These are phyloP conservation scores for Papiliotrema fonsecae DNA, from an alignment of 1,284 basidiomycete genomes.

Conservation along the genomic window DNA sequence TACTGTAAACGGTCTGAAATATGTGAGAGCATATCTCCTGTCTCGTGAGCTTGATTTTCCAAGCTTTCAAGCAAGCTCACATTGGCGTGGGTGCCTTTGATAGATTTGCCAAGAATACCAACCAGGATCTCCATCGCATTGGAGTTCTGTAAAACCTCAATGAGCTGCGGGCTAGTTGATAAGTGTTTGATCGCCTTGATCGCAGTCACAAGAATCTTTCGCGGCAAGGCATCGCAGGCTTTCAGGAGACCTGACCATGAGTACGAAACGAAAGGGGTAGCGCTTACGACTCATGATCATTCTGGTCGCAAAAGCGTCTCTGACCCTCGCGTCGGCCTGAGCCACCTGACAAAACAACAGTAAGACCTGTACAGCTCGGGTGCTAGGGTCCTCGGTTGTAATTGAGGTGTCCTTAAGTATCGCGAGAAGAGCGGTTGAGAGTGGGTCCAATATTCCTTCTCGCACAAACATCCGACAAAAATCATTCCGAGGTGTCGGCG, in stretches of 20 bases:
- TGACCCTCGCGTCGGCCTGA: slow-evolving; percentile 86
- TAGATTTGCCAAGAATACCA: slow-evolving; percentile 73
- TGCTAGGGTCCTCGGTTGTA: slow-evolving; percentile 65
- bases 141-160: slow-evolving; percentile 92
- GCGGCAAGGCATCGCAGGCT: slow-evolving; percentile 74
- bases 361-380: slow-evolving; percentile 83
- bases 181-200: slow-evolving; percentile 94
- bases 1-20: slow-evolving; percentile 91
- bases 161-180: slow-evolving; percentile 81
- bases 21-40: slow-evolving; percentile 79
- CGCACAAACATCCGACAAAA: slow-evolving; percentile 98
- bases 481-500: slow-evolving; percentile 93
- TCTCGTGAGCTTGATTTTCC: slow-evolving; percentile 1
- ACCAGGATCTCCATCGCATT: slow-evolving; percentile 90
- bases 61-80: slow-evolving; percentile 50
- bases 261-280: not conserved
- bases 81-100: slow-evolving; percentile 70
- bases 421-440: slow-evolving; percentile 81
- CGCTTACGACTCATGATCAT: slow-evolving; percentile 80
- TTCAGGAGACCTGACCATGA: slow-evolving; percentile 64
- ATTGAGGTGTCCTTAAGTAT: slow-evolving; percentile 66
- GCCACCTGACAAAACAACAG: slow-evolving; percentile 93
- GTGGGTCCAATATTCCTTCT: slow-evolving; percentile 86
- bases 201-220: slow-evolving; percentile 77
- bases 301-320: slow-evolving; percentile 82